phyloP scores from a whole-genome alignment of 106 monocot species.

The Dactylorhiza incarnata region DNA sequence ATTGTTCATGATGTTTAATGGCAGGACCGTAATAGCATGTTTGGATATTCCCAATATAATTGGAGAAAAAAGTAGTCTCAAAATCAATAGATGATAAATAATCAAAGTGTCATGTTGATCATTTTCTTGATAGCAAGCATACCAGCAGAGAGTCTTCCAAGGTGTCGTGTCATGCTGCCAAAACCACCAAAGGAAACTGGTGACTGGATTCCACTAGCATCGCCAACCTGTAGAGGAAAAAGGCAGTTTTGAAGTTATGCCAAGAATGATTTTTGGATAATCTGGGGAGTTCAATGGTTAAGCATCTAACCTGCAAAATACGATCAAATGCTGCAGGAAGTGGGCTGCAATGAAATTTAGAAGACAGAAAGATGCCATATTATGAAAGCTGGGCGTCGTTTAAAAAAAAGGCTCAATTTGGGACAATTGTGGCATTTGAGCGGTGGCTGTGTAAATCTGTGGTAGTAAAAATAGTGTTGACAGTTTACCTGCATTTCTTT shows the following conservation, averaged over 20 bases:
- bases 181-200: slow-evolving; percentile 99
- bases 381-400: not conserved
- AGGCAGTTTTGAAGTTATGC: not conserved
- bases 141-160: slow-evolving; percentile 75
- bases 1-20: no score
- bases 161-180: slow-evolving; percentile 87
- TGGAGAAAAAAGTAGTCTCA: no score
- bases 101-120: no score
- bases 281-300: not conserved
- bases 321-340: slow-evolving; percentile 79
- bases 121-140: not conserved
- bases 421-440: no score
- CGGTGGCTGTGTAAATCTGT: no score
- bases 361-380: slow-evolving; percentile 14
- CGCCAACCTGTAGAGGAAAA: slow-evolving; percentile 58
- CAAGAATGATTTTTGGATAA: not conserved
- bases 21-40: no score
- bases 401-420: not conserved
- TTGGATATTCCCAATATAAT: not conserved
- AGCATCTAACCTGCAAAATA: slow-evolving; percentile 58
- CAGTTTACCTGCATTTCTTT: no score
- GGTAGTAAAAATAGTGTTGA: no score
- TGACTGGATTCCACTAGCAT: slow-evolving; percentile 98
- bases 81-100: no score
- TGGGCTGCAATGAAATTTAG: slow-evolving; percentile 56